phyloP scores from a whole-genome alignment of 2,329 filamentous ascomycete genomes.

The Immersiporthe knoxdaviesiana region DNA sequence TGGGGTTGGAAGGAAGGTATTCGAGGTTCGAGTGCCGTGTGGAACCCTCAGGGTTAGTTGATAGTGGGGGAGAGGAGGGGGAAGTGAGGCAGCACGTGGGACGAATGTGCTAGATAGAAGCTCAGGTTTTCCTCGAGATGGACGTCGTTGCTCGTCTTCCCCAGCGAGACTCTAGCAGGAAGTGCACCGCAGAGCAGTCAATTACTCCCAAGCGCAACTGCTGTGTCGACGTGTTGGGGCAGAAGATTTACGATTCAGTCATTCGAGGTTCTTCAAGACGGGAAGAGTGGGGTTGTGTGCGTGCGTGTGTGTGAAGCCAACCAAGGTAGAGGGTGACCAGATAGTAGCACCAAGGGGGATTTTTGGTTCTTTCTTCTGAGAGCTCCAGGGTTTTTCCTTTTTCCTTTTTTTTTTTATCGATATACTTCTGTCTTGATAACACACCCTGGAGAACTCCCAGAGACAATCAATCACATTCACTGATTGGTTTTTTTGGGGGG shows the following conservation, averaged over 20 bases:
- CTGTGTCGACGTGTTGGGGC: constrained; percentile 6
- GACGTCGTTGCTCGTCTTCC: not conserved
- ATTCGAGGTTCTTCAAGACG: not conserved
- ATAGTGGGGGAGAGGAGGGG: constrained; percentile 21
- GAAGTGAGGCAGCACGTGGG: constrained; percentile 7
- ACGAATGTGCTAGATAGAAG: constrained; percentile 8
- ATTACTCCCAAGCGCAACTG: not conserved
- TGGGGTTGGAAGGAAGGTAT: constrained; percentile 7
- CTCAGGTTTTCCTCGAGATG: constrained; percentile 1
- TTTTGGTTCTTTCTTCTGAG: not conserved
- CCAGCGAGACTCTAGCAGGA: not conserved
- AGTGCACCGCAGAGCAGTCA: not conserved
- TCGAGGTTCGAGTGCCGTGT: constrained; percentile 20
- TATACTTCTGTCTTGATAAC: not conserved
- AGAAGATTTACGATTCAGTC: not conserved
- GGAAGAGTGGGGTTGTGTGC: too few relatives aligned
- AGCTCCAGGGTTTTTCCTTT: not conserved
- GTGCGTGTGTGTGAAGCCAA: too few relatives aligned
- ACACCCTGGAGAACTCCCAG: not conserved
- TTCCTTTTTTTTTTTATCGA: not conserved
- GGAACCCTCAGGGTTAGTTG: constrained; percentile 25
- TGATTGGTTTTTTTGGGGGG: not conserved
- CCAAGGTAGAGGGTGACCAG: not conserved
- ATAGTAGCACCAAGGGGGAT: not conserved
- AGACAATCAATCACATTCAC: not conserved